These are phyloP conservation scores for Musa beccarii DNA, from an alignment of 176 grass and related monocot species.

Conservation along the genomic window DNA sequence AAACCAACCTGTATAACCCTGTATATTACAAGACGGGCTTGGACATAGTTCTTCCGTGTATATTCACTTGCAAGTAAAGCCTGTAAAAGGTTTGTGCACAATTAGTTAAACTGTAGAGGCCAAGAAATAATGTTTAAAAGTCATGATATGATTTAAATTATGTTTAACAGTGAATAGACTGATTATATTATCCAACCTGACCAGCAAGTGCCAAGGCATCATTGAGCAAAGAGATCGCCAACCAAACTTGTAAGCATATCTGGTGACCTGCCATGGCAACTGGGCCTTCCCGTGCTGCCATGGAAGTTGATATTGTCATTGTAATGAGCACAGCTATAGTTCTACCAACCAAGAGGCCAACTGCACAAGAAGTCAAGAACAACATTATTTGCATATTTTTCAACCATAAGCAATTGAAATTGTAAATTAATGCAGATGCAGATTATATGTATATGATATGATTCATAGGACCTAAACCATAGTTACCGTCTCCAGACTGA, in stretches of 20 bases:
- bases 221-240: conserved; percentile 74
- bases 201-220: conserved; percentile 87
- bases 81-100: conserved; percentile 22
- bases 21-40: conserved; percentile 61
- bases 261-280: conserved; percentile 83
- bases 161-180: background rate
- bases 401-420: too few species aligned
- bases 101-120: background rate
- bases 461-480: too few species aligned
- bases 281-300: conserved; percentile 71
- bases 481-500: too few species aligned
- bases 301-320: conserved; percentile 61
- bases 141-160: background rate
- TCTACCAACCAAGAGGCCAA: conserved; percentile 69
- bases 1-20: conserved; percentile 58
- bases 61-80: conserved; percentile 85
- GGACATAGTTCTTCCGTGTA: conserved; percentile 51
- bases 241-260: conserved; percentile 89
- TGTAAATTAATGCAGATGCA: too few species aligned
- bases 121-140: background rate
- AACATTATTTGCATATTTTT: background rate
- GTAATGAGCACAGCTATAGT: conserved; percentile 68
- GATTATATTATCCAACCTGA: conserved; percentile 49
- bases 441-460: too few species aligned
- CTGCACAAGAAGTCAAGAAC: conserved; percentile 27